These are phyloP conservation scores for Peniophora sp. DNA, from an alignment of 1,284 basidiomycete genomes.

Conservation along the genomic window DNA sequence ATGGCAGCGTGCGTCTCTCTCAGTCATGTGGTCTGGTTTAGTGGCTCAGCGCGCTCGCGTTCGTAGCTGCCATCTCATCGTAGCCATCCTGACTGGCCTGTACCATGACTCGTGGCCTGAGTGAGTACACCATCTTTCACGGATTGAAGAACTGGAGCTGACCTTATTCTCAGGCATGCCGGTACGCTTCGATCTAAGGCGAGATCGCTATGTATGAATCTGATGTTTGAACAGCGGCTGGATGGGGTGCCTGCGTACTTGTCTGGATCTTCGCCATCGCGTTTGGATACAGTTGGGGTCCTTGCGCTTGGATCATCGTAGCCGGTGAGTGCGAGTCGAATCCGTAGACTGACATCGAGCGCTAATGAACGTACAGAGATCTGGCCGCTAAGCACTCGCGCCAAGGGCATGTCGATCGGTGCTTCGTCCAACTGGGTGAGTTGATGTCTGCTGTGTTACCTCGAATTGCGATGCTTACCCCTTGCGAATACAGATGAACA, in stretches of 20 bases:
- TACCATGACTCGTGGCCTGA: slow-evolving; percentile 43
- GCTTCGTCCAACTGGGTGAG: slow-evolving; percentile 65
- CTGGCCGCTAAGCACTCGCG: slow-evolving; percentile 59
- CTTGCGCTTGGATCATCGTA: background rate
- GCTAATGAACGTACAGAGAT: slow-evolving; percentile 59
- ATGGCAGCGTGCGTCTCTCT: slow-evolving; percentile 43
- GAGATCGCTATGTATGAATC: background rate
- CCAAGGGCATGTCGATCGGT: slow-evolving; percentile 62
- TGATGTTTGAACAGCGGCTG: slow-evolving; percentile 34
- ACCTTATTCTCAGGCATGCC: slow-evolving; percentile 18
- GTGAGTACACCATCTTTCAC: slow-evolving; percentile 22
- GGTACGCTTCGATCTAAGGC: slow-evolving; percentile 13
- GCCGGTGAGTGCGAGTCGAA: background rate
- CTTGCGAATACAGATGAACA: slow-evolving; percentile 51
- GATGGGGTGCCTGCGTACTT: slow-evolving; percentile 57
- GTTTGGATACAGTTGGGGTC: slow-evolving; percentile 65
- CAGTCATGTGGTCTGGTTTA: too few species aligned
- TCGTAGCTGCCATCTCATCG: slow-evolving; percentile 53
- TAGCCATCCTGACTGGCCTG: slow-evolving; percentile 51
- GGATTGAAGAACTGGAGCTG: background rate
- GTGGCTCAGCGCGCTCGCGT: background rate
- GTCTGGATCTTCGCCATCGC: slow-evolving; percentile 64
- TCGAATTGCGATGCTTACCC: background rate
- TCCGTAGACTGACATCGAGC: slow-evolving; percentile 23
- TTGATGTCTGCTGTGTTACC: background rate